Percentiles rank a stretch among this genome's conserved stretches.
These are phyloP conservation scores for Curvularia eragrostidis DNA, from an alignment of 2,329 filamentous ascomycete species.

Conservation along the genomic window DNA sequence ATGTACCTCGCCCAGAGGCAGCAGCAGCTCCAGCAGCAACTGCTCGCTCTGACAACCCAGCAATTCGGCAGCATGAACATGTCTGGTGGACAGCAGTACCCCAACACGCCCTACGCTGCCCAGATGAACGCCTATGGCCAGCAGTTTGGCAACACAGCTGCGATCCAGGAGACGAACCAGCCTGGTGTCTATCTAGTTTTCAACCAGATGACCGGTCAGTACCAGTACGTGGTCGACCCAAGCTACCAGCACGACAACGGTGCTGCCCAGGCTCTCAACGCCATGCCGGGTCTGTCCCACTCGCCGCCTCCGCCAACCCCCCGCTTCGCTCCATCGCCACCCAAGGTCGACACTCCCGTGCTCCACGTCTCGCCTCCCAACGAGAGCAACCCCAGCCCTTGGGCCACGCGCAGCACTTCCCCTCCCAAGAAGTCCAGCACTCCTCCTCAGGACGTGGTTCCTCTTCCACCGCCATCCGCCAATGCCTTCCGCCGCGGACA, in stretches of 20 bases:
- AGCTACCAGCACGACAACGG: conserved; percentile 56
- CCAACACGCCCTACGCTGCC: conserved; percentile 60
- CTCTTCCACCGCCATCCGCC: conserved; percentile 84
- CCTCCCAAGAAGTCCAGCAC: conserved; percentile 69
- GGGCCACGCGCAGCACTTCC: conserved; percentile 67
- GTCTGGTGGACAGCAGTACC: conserved; percentile 59
- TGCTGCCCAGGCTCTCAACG: conserved; percentile 26
- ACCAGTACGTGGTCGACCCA: conserved; percentile 79
- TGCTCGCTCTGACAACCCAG: conserved; percentile 75
- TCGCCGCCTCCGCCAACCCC: conserved; percentile 58
- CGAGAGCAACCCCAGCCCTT: conserved; percentile 59
- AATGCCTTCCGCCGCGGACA: conserved; percentile 93
- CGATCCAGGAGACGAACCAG: conserved; percentile 70
- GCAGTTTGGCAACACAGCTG: conserved; percentile 70
- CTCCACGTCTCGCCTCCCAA: conserved; percentile 85
- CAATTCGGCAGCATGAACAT: conserved; percentile 67
- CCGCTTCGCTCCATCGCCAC: conserved; percentile 46
- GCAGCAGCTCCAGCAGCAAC: conserved; percentile 91
- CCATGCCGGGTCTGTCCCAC: conserved; percentile 49
- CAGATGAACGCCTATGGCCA: conserved; percentile 68
- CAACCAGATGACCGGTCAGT: conserved; percentile 85
- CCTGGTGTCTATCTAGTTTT: conserved; percentile 82
- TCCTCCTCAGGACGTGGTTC: conserved; percentile 71
- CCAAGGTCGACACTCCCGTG: conserved; percentile 57
- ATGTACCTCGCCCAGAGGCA: conserved; percentile 93